Conservation (phyloP, 208 protist species). For the Phytomonas francai region DNA sequence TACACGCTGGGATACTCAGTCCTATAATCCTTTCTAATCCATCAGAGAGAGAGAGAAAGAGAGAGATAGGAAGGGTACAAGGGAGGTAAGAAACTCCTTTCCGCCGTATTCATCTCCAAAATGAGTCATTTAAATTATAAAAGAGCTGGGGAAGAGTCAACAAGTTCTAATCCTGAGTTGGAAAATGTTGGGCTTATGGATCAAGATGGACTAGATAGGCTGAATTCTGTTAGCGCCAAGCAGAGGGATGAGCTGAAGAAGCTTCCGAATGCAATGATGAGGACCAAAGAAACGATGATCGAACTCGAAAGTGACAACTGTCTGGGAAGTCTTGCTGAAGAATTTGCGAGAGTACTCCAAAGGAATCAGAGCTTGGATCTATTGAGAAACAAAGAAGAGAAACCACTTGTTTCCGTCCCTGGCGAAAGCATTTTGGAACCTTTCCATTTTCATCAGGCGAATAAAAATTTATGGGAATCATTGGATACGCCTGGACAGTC, state of each 20-base stretch:
- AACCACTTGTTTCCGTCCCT: not conserved
- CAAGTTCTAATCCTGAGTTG: not conserved
- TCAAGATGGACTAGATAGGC: not conserved
- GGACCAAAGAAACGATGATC: not conserved
- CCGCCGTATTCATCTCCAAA: not conserved
- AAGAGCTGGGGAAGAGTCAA: not conserved
- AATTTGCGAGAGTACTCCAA: not conserved
- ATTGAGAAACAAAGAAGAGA: not conserved
- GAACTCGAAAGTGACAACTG: not conserved
- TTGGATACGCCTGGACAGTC: not conserved
- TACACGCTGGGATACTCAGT: not conserved
- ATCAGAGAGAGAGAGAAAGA: not conserved
- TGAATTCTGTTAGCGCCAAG: no score
- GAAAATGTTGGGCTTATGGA: not conserved
- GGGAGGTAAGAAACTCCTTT: not conserved
- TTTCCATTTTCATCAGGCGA: not conserved
- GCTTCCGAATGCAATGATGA: not conserved
- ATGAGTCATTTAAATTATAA: not conserved
- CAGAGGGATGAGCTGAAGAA: not conserved
- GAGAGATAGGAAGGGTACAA: no score
- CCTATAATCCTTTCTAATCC: not conserved
- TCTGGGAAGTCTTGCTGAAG: not conserved
- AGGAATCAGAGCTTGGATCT: not conserved
- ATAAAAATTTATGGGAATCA: not conserved
- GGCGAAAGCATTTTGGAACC: not conserved